Evolutionary conservation across 805 yeast species (phyloP).

Genomic region (Cyberlindnera bimundalis): DNA sequence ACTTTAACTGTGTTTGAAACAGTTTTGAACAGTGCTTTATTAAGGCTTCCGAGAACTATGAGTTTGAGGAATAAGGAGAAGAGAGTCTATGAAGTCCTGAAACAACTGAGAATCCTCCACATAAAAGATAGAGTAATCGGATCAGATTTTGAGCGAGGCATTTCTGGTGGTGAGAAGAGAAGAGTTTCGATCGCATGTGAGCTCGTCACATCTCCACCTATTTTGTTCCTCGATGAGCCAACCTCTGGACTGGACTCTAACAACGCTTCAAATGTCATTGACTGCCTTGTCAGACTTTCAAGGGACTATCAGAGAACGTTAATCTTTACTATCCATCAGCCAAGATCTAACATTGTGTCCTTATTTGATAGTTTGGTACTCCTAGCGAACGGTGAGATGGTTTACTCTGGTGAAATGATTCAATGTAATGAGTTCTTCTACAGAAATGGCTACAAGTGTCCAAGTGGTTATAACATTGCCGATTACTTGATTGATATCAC

Average conservation of each 20-base stretch:
- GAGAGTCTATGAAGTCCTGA: conserved; percentile 79
- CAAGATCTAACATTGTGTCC: conserved; percentile 92
- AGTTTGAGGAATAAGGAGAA: conserved; percentile 65
- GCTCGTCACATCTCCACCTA: conserved; percentile 81
- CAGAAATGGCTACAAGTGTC: conserved; percentile 75
- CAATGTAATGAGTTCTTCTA: conserved; percentile 74
- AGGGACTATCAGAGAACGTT: conserved; percentile 81
- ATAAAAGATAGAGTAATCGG: conserved; percentile 88
- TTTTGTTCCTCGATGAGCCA: conserved; percentile 85
- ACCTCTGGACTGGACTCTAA: conserved; percentile 94
- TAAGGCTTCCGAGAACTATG: conserved; percentile 83
- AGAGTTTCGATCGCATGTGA: conserved; percentile 94
- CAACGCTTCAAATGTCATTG: conserved; percentile 89
- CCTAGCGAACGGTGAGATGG: conserved; percentile 78
- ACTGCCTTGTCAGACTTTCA: conserved; percentile 75
- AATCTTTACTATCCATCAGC: conserved; percentile 93
- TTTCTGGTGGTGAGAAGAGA: conserved; percentile 90
- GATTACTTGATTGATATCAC: conserved; percentile 91
- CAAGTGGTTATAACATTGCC: conserved; percentile 88
- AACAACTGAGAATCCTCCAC: conserved; percentile 77
- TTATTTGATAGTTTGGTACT: conserved; percentile 79
- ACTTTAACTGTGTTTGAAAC: conserved; percentile 96
- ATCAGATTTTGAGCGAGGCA: conserved; percentile 84
- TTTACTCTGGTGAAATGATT: conserved; percentile 83
- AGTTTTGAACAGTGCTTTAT: conserved; percentile 83